phyloP scores from a whole-genome alignment of 1,284 basidiomycete species.

The Ceratobasidium sp. region DNA sequence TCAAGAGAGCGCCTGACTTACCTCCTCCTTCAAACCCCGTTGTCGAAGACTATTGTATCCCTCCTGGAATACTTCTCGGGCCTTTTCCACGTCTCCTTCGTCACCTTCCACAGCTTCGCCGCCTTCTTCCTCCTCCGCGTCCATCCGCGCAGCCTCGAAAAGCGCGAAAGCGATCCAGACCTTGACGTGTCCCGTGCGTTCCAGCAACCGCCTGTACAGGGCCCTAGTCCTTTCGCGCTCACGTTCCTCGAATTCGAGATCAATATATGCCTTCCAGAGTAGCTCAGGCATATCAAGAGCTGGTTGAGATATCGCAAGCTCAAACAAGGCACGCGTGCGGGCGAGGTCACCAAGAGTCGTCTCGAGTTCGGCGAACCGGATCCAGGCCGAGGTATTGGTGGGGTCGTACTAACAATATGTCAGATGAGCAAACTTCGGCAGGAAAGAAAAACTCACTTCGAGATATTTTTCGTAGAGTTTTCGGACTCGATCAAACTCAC shows the following conservation, averaged over 20 bases:
- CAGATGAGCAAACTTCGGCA: not conserved
- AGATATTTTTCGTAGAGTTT: conserved; percentile 95
- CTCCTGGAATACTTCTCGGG: conserved; percentile 85
- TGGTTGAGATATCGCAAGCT: conserved; percentile 91
- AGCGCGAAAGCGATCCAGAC: conserved; percentile 87
- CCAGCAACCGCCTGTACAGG: conserved; percentile 92
- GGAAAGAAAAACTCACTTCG: conserved; percentile 69
- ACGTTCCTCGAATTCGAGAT: conserved; percentile 89
- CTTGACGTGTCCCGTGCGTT: conserved; percentile 94
- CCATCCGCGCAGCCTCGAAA: conserved; percentile 80
- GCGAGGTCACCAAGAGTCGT: conserved; percentile 91
- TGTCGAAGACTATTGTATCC: conserved; percentile 89
- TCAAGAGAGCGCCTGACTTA: conserved; percentile 55
- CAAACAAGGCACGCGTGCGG: conserved; percentile 95
- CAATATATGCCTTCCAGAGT: conserved; percentile 98
- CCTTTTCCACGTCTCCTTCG: conserved; percentile 77
- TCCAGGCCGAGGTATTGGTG: conserved; percentile 93
- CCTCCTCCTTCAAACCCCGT: conserved; percentile 89
- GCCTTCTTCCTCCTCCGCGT: conserved; percentile 78
- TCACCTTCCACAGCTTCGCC: conserved; percentile 71
- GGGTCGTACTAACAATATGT: conserved; percentile 77
- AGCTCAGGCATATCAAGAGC: conserved; percentile 98
- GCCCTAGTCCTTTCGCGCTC: conserved; percentile 87
- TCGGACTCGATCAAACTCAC: conserved; percentile 95
- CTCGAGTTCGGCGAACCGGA: conserved; percentile 97